Evolutionary conservation across 164 flowering plant species (phyloP), one percentile per base, ranked within the genome.

Genomic region (Sextonia rubra): DNA sequence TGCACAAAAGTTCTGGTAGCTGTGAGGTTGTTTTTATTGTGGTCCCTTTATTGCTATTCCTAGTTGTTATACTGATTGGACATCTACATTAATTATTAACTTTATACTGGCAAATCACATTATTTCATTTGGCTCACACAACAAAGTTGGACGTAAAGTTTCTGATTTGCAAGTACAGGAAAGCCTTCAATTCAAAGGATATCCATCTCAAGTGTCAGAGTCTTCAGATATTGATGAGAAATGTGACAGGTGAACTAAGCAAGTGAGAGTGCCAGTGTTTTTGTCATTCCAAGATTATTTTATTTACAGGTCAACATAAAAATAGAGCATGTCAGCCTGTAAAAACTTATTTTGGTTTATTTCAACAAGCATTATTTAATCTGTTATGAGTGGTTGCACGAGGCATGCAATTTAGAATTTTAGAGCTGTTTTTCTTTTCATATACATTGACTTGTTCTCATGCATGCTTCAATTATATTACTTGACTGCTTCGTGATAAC

Each of bases 241-340:
- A 81, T 69, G 64, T 79, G 90, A 84, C 86, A 90, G 97, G 98
- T 93, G 88, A 87, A 84, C 74, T 75, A 69, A 73, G 81, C 88
- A 87, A 83, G 88, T 84, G 86, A 84, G 87, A 82, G 74, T 77
- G 81, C 77, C 72, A 60, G 80, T 72, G 56, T 77, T 67, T 60
- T 37, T 60, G 69, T 66, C 64, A 30, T 29, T 55, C 66, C 22
- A 68, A 49, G 12, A 47, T 9, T 47, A 22, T 60, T 12, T 3
- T 22, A 22, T 8, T 11, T 22, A 22, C 27, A 17, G 26, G 24
- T 23, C 22, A 22, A 61, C 27, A 22, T 15, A 15, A 52, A 52
- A 52, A 52, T 52, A 15, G 58, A 20, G 17, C n/a, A 5, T 52
- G 58, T 52, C 20, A 15, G n/a, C 58, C 58, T 52, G 58, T 52